A percentile compares a stretch with the other conserved stretches of the same genome.
phyloP scores from a whole-genome alignment of 306 rosid genomes.

The Citrullus amarus region DNA sequence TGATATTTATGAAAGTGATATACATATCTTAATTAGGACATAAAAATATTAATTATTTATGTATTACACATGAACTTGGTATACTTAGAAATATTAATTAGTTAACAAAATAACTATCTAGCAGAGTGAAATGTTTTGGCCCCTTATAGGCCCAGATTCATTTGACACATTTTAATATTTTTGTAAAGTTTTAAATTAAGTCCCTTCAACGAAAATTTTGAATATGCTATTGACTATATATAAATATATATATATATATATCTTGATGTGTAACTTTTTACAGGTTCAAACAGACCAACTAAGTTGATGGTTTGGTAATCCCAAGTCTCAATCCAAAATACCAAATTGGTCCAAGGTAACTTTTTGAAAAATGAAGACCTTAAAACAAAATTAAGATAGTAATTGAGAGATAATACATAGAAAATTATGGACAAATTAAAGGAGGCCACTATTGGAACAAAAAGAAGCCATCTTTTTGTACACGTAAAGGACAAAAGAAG shows the following conservation, averaged over 20 bases:
- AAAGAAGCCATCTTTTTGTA: neutral
- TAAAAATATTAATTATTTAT: too few relatives aligned
- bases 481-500: neutral
- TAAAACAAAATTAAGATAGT: too few relatives aligned
- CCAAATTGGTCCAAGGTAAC: neutral
- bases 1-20: conserved; percentile 5
- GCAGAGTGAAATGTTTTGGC: too few relatives aligned
- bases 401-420: neutral
- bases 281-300: neutral
- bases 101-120: too few relatives aligned
- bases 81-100: too few relatives aligned
- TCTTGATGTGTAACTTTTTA: neutral
- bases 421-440: neutral
- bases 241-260: too few relatives aligned
- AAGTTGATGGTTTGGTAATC: neutral
- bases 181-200: too few relatives aligned
- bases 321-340: neutral
- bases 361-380: neutral
- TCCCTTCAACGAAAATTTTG: too few relatives aligned
- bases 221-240: too few relatives aligned
- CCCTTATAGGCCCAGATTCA: too few relatives aligned
- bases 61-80: too few relatives aligned
- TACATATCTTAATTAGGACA: neutral
- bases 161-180: too few relatives aligned
- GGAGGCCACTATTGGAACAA: neutral